phyloP scores from a whole-genome alignment of 1,284 basidiomycete species.

The Cystobasidiaceae sp. region DNA sequence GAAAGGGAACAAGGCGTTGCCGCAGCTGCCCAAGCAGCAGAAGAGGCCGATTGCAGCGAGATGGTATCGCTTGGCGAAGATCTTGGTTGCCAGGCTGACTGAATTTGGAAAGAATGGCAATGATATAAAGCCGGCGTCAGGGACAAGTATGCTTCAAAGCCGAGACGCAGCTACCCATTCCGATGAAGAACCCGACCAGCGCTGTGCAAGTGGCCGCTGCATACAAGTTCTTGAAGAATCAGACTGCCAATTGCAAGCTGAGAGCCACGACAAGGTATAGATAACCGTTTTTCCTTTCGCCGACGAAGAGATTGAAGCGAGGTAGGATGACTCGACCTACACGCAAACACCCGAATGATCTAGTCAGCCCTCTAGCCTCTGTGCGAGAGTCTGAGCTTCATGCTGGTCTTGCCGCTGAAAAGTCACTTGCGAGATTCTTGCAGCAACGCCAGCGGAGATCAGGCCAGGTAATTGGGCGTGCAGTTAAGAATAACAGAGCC shows the following conservation, averaged over 20 bases:
- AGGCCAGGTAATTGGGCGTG: no score
- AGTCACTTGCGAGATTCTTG: constrained; percentile 53
- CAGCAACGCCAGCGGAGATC: constrained; percentile 41
- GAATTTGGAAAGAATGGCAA: constrained; percentile 12
- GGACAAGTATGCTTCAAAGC: constrained; percentile 36
- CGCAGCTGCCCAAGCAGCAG: background rate
- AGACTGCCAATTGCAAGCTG: constrained; percentile 56
- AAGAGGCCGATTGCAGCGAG: background rate
- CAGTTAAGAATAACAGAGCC: no score
- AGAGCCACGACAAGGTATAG: constrained; percentile 43
- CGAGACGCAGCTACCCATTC: constrained; percentile 41
- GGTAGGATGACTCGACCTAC: constrained; percentile 1
- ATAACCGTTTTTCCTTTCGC: constrained; percentile 50
- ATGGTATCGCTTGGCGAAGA: background rate
- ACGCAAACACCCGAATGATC: no score
- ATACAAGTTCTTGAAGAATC: constrained; percentile 52
- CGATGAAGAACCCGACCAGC: constrained; percentile 55
- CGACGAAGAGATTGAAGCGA: constrained; percentile 53
- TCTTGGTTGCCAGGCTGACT: background rate
- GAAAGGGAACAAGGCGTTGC: constrained; percentile 3
- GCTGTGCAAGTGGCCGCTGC: constrained; percentile 52
- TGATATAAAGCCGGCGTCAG: background rate
- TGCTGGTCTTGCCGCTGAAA: constrained; percentile 44
- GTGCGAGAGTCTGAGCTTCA: constrained; percentile 52
- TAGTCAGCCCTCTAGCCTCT: constrained; percentile 59